Evolutionary conservation across 352 stramenopile species (phyloP).

Genomic region (Elongisporangium anandrum): DNA sequence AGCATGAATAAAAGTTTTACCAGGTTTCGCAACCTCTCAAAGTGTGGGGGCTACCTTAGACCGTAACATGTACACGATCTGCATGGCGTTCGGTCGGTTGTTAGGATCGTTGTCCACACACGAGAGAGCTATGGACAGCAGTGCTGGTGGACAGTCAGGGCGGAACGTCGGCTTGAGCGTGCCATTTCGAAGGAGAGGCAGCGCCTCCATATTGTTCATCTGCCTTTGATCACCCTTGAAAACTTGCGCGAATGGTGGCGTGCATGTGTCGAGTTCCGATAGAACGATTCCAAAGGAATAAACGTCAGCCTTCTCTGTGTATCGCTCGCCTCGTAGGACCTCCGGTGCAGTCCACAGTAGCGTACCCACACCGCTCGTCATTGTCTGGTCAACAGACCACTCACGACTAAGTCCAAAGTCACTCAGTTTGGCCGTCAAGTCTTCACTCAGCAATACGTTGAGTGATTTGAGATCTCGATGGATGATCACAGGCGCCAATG

Average conservation of each 20-base stretch:
- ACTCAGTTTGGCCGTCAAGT: slow-evolving; percentile 48
- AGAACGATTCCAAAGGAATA: slow-evolving; percentile 66
- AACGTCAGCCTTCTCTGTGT: slow-evolving; percentile 55
- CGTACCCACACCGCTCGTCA: slow-evolving; percentile 59
- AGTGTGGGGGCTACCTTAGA: slow-evolving; percentile 16
- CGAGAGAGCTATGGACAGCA: slow-evolving; percentile 27
- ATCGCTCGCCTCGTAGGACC: slow-evolving; percentile 46
- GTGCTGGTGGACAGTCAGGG: slow-evolving; percentile 22
- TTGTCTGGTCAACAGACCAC: slow-evolving; percentile 52
- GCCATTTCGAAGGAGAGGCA: slow-evolving; percentile 46
- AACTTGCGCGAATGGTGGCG: slow-evolving; percentile 48
- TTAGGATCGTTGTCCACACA: slow-evolving; percentile 28
- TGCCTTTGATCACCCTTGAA: slow-evolving; percentile 33
- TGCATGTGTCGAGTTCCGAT: slow-evolving; percentile 54
- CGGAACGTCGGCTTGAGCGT: slow-evolving; percentile 34
- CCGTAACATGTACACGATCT: slow-evolving; percentile 48
- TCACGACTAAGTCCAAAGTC: slow-evolving; percentile 58
- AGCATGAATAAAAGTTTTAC: too few species aligned
- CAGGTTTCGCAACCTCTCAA: too few species aligned
- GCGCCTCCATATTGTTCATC: slow-evolving; percentile 48
- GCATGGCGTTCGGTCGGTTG: slow-evolving; percentile 37
- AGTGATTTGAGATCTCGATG: slow-evolving; percentile 68
- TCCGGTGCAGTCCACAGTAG: slow-evolving; percentile 60
- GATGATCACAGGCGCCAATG: slow-evolving; percentile 43
- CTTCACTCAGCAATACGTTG: slow-evolving; percentile 47